Percentiles rank a stretch among this genome's conserved stretches.
These are phyloP conservation scores for Penicillium egyptiacum DNA, from an alignment of 495 filamentous ascomycete species.

Conservation along the genomic window DNA sequence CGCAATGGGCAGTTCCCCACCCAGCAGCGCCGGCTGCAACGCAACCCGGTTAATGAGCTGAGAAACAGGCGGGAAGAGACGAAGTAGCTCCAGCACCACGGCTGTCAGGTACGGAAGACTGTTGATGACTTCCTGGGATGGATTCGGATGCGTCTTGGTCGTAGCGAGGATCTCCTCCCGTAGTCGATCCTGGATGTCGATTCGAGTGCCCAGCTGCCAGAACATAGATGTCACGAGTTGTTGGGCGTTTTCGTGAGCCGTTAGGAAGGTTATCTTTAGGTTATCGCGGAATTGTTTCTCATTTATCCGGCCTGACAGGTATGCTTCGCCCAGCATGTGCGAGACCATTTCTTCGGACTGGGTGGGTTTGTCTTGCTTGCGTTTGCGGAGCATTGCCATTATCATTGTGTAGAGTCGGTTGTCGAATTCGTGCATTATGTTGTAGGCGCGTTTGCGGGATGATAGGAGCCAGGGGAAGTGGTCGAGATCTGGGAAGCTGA, in stretches of 20 bases:
- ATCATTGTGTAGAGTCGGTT: conserved; percentile 18
- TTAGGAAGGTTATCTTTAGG: conserved; percentile 36
- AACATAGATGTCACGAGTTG: conserved; percentile 35
- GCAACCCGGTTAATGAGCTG: conserved; percentile 39
- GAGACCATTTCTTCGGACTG: conserved; percentile 19
- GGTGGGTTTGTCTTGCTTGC: conserved; percentile 2
- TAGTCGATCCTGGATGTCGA: conserved; percentile 29
- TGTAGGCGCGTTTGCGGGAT: conserved; percentile 27
- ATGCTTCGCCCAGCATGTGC: conserved; percentile 27
- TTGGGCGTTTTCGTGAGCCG: conserved; percentile 37
- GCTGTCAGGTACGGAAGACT: conserved; percentile 38
- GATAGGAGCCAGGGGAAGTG: conserved; percentile 27
- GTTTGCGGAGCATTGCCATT: conserved; percentile 21
- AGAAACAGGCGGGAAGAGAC: conserved; percentile 42
- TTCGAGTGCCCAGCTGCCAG: conserved; percentile 30
- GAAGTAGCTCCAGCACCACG: conserved; percentile 40
- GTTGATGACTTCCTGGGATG: conserved; percentile 26
- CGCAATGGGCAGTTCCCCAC: conserved; percentile 30
- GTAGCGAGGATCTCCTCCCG: conserved; percentile 26
- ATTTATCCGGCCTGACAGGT: conserved; percentile 23
- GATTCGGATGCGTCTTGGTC: not conserved
- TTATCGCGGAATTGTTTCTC: conserved; percentile 37
- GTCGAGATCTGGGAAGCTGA: conserved; percentile 42
- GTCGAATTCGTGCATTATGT: conserved; percentile 34
- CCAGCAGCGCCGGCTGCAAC: conserved; percentile 14